Evolutionary conservation across 2,329 filamentous ascomycete species (phyloP).

Genomic region (Fusarium marasasianum): DNA sequence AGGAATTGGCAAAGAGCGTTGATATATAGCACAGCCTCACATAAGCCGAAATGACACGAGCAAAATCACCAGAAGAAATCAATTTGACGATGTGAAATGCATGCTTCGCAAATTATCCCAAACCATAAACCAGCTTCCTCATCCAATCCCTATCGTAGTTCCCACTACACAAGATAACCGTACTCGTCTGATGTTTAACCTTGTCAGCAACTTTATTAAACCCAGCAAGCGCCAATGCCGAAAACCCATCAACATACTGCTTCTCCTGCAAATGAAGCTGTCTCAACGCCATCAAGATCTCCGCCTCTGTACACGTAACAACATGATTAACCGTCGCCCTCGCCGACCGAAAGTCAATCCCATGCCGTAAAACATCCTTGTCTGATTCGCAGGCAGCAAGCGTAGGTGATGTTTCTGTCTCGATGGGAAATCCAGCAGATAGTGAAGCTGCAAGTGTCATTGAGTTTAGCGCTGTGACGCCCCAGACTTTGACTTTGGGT

Average conservation of each 20-base stretch:
- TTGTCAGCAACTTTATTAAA: neutral
- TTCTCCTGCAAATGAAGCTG: neutral
- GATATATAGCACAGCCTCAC: constrained; percentile 39
- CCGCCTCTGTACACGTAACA: neutral
- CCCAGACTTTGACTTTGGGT: neutral
- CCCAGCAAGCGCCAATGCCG: neutral
- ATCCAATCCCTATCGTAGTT: neutral
- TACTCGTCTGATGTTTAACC: neutral
- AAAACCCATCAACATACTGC: neutral
- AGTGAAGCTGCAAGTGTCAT: neutral
- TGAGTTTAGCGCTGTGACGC: neutral
- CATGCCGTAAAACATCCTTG: neutral
- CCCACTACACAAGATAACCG: neutral
- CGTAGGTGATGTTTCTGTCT: neutral
- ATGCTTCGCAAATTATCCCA: neutral
- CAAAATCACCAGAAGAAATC: no score
- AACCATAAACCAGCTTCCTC: neutral
- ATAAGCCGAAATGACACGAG: neutral
- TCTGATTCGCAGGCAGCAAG: neutral
- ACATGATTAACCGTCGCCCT: neutral
- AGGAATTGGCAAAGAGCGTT: constrained; percentile 59
- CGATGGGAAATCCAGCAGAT: neutral
- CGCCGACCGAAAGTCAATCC: neutral
- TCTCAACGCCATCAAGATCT: neutral
- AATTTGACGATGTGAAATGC: accelerated